Base-by-base conservation (phyloP, 2,329 filamentous ascomycete species). In the Epichloe hybrida region DNA sequence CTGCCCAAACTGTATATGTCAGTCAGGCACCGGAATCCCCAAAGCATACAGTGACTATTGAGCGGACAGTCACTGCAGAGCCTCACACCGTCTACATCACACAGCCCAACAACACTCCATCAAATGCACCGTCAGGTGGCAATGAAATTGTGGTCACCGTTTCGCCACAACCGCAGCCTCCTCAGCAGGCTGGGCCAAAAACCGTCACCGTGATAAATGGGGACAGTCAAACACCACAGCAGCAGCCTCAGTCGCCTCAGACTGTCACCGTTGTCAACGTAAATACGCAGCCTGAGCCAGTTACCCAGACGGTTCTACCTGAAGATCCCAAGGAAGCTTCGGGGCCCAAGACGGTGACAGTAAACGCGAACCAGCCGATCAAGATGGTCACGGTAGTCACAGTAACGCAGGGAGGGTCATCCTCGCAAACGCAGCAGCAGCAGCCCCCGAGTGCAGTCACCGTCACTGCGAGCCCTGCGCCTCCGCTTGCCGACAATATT, bases 1-100 rank as follows among this genome's bases (percentile, higher is more conserved):
- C 54, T 27, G 55, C 53, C 35, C 55, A 63, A 45, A 66, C 63
- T 17, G 54, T 64, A 7, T 64, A 59, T 2, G 52, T 58, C 34
- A 48, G 54, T 59, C 38, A 60, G 35, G 39, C 50, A 9, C 55
- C 23, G 50, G 59, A 46, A 53, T 15, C 20, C 12, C 47, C 45
- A 51, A 52, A 45, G 52, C 58, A 15, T 53, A 61, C 54, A 4
- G 50, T 55, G 31, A 54, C 52, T 4, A 38, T 54, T 34, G 44
- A 42, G 37, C 38, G 43, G 6, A 55, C 56, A 5, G 52, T 61
- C 21, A 60, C 59, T 40, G 54, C 59, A 17, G 48, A 57, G n/a
- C 48, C 55, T 11, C 56, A 55, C 5, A 56, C 55, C 7, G 36
- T 55, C 46, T 51, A 43, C 5, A 35, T 56, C 17, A 53, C 54